Percentiles rank a stretch among this genome's conserved stretches.
These are phyloP conservation scores for Penicillium aurantiogriseum DNA, from an alignment of 2,329 filamentous ascomycete species.

Conservation along the genomic window DNA sequence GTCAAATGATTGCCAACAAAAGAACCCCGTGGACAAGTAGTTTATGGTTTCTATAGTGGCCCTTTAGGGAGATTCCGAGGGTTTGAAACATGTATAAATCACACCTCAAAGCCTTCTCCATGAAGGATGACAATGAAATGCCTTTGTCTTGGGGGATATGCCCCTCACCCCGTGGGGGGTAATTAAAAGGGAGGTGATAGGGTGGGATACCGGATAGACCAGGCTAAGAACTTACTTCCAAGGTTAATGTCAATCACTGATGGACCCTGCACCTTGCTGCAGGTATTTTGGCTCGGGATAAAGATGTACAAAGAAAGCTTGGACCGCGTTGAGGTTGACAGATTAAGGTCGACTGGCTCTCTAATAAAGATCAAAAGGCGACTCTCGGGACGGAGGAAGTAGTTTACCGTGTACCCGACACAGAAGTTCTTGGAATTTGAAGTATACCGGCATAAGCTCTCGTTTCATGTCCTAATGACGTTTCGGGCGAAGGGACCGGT, in stretches of 20 bases:
- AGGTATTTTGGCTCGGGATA: background rate
- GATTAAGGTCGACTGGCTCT: background rate
- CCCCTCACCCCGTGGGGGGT: constrained; percentile 1
- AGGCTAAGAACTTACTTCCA: constrained; percentile 9
- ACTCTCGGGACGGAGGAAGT: background rate
- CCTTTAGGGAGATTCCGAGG: background rate
- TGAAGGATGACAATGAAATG: background rate
- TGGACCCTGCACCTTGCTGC: background rate
- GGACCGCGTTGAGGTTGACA: background rate
- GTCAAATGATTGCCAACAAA: constrained; percentile 14
- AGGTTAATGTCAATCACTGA: constrained; percentile 1
- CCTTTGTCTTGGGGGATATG: background rate
- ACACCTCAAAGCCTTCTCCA: background rate
- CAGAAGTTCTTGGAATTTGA: constrained; percentile 3
- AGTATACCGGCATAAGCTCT: background rate
- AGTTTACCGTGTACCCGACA: background rate
- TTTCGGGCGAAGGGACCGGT: constrained; percentile 32
- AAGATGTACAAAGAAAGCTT: background rate
- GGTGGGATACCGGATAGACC: background rate
- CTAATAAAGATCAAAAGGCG: background rate
- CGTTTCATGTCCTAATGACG: constrained; percentile 21
- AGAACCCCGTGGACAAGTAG: background rate
- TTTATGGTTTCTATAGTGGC: background rate
- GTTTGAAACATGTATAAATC: background rate
- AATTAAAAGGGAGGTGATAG: background rate